Conservation (phyloP, 2,329 filamentous ascomycete genomes). For the Esteya vermicola region DNA sequence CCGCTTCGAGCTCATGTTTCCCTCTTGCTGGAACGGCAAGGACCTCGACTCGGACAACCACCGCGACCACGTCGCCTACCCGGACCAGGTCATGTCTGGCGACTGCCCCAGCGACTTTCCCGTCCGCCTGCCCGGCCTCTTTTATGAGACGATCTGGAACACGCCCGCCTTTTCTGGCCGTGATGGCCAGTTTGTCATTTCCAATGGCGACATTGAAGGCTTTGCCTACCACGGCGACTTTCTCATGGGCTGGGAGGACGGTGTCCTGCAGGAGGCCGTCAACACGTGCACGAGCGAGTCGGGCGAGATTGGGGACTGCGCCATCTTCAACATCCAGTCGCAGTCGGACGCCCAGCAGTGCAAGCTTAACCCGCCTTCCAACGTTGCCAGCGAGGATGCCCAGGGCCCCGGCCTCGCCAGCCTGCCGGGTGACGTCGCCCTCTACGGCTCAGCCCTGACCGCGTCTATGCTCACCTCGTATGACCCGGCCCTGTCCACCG, state of each 20-base stretch:
- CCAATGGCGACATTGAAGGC: slow-evolving; percentile 66
- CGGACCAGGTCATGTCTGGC: slow-evolving; percentile 61
- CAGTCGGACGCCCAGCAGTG: slow-evolving; percentile 42
- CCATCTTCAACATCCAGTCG: slow-evolving; percentile 56
- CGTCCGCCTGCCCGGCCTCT: slow-evolving; percentile 56
- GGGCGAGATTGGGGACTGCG: slow-evolving; percentile 60
- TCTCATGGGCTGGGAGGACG: slow-evolving; percentile 60
- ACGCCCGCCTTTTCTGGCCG: slow-evolving; percentile 49
- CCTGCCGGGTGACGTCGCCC: slow-evolving; percentile 50
- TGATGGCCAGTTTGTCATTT: slow-evolving; percentile 56
- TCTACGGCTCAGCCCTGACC: slow-evolving; percentile 16
- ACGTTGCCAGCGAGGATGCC: slow-evolving; percentile 45
- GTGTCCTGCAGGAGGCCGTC: slow-evolving; percentile 58
- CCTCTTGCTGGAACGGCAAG: slow-evolving; percentile 75
- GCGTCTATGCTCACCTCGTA: slow-evolving; percentile 7
- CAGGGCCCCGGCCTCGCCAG: slow-evolving; percentile 31
- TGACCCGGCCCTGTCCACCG: slow-evolving; percentile 6
- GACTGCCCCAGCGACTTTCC: slow-evolving; percentile 57
- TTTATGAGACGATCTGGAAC: slow-evolving; percentile 78
- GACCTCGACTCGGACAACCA: slow-evolving; percentile 40
- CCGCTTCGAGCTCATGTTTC: slow-evolving; percentile 75
- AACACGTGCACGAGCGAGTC: slow-evolving; percentile 58
- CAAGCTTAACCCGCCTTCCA: slow-evolving; percentile 41
- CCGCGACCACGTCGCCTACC: slow-evolving; percentile 61
- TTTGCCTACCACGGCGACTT: slow-evolving; percentile 71